Percentiles rank a stretch among this genome's conserved stretches.
Conservation (phyloP, 2,329 filamentous ascomycete genomes). For the Herpotrichia juniperi region DNA sequence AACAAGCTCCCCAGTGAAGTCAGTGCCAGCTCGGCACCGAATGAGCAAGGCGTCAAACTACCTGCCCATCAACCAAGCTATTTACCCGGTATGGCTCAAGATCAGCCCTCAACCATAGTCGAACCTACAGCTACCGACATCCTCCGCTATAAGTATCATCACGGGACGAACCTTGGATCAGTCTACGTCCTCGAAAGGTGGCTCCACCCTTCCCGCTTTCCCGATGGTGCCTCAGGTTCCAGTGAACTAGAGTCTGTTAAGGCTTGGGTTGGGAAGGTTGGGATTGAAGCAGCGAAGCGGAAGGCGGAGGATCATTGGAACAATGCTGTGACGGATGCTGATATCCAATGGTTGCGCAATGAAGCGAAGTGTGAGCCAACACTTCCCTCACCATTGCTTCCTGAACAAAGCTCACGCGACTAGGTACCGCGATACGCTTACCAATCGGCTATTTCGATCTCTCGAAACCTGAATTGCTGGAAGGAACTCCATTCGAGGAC, state of each 20-base stretch:
- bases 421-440: slow-evolving; percentile 61
- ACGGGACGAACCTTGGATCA: slow-evolving; percentile 64
- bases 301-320: slow-evolving; percentile 63
- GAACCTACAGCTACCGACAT: slow-evolving; percentile 49
- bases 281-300: slow-evolving; percentile 54
- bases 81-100: slow-evolving; percentile 10
- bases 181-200: slow-evolving; percentile 67
- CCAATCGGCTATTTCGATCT: slow-evolving; percentile 67
- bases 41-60: slow-evolving; percentile 2
- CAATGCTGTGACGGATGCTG: slow-evolving; percentile 56
- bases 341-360: slow-evolving; percentile 60
- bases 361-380: slow-evolving; percentile 55
- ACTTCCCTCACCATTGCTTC: neutral
- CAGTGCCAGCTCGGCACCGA: neutral
- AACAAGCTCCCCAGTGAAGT: neutral
- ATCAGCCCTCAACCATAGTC: slow-evolving; percentile 40
- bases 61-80: slow-evolving; percentile 2
- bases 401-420: neutral
- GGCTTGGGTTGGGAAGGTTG: slow-evolving; percentile 53
- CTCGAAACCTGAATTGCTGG: slow-evolving; percentile 54
- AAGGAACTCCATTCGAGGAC: slow-evolving; percentile 59
- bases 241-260: slow-evolving; percentile 61
- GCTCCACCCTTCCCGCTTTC: slow-evolving; percentile 60
- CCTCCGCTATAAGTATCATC: slow-evolving; percentile 63
- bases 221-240: slow-evolving; percentile 46